Percentiles rank a stretch among this genome's conserved stretches.
Conservation (phyloP, 768 basidiomycete genomes). For the Coprinopsis marcescibilis region DNA sequence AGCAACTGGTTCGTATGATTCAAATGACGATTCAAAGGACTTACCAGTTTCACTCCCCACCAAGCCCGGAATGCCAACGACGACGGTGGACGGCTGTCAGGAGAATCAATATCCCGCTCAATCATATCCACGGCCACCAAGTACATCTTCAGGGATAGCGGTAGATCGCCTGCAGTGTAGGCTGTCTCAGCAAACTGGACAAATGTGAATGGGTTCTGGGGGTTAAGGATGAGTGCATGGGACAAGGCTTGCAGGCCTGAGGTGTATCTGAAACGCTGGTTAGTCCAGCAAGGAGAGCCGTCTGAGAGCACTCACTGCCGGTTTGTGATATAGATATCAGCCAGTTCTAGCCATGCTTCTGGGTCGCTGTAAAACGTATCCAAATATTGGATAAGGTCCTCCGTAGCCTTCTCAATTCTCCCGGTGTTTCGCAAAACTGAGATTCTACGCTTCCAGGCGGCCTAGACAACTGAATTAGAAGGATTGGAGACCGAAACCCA, state of each 20-base stretch:
- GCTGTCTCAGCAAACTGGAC: slow-evolving; percentile 88
- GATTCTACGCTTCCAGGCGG: slow-evolving; percentile 76
- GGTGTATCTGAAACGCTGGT: slow-evolving; percentile 48
- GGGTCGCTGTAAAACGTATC: slow-evolving; percentile 88
- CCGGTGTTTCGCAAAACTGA: slow-evolving; percentile 62
- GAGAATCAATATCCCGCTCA: slow-evolving; percentile 44
- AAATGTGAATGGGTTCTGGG: slow-evolving; percentile 81
- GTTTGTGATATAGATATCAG: slow-evolving; percentile 70
- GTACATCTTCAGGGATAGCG: slow-evolving; percentile 75
- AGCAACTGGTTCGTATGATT: no score
- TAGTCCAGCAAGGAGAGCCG: background rate
- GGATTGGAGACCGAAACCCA: background rate
- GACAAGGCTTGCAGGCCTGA: slow-evolving; percentile 69
- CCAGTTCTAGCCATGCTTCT: slow-evolving; percentile 85
- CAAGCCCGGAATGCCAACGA: slow-evolving; percentile 70
- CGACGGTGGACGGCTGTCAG: slow-evolving; percentile 34
- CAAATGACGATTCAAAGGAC: slow-evolving; percentile 18
- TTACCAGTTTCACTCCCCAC: slow-evolving; percentile 78
- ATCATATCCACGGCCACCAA: slow-evolving; percentile 77
- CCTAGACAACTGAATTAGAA: slow-evolving; percentile 29
- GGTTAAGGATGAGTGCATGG: slow-evolving; percentile 75
- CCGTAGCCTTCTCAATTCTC: slow-evolving; percentile 58
- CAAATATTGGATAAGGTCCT: slow-evolving; percentile 65
- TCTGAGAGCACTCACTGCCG: slow-evolving; percentile 51
- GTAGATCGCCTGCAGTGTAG: slow-evolving; percentile 70